Percentiles rank a stretch among this genome's conserved stretches.
phyloP scores from a whole-genome alignment of 1,139 yeast genomes.

The Hemisphaericaspora xylofermentans region DNA sequence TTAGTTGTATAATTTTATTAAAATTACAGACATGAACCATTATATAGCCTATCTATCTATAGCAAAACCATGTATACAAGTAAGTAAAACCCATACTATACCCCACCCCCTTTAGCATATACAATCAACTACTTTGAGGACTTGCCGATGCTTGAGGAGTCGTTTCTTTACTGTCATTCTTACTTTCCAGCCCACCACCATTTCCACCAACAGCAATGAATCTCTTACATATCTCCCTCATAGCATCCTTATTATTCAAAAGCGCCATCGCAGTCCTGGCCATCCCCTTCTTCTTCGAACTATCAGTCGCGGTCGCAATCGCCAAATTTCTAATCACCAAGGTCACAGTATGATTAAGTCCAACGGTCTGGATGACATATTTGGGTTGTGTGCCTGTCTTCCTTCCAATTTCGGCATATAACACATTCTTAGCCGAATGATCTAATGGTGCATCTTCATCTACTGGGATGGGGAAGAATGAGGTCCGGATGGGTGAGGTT shows the following conservation, averaged over 20 bases:
- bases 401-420: conserved; percentile 45
- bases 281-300: conserved; percentile 46
- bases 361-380: conserved; percentile 33
- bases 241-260: conserved; percentile 30
- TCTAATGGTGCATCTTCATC: conserved; percentile 26
- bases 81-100: too few species aligned
- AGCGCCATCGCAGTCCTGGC: conserved; percentile 50
- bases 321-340: conserved; percentile 35
- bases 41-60: too few species aligned
- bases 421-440: conserved; percentile 39
- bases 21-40: too few species aligned
- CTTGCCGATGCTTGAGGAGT: neutral
- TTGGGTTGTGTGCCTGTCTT: conserved; percentile 41
- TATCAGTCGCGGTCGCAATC: conserved; percentile 40
- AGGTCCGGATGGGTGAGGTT: conserved; percentile 14
- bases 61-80: too few species aligned
- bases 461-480: conserved; percentile 29
- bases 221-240: conserved; percentile 20
- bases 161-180: neutral
- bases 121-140: too few species aligned
- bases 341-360: conserved; percentile 34
- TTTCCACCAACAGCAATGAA: conserved; percentile 2
- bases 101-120: too few species aligned
- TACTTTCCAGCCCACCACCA: too few species aligned
- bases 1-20: too few species aligned